Evolutionary conservation across 345 rosid genomes (phyloP), one percentile per base, ranked within the genome.

Genomic region (Murraya koenigii): DNA sequence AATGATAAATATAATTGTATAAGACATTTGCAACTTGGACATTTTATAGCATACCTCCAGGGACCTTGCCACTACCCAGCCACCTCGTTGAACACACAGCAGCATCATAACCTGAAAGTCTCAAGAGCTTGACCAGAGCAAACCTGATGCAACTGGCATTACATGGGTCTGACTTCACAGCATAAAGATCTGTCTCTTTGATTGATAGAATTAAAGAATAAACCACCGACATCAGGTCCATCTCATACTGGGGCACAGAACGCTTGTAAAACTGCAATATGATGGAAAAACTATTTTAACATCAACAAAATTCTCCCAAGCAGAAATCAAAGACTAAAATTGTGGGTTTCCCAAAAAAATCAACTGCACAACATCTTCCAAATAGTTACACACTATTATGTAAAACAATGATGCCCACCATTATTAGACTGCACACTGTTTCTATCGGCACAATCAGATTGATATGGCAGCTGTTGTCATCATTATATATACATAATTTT

Each of bases 41-140:
- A 49, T 47, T 68, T 30, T 32, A 79, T 58, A 38, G 78, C 87
- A 64, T 87, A 95, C 99, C 99, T 88, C 98, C 98, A 28, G 97
- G 98, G 66, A 93, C 96, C 88, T 90, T 95, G 84, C 92, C 88
- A 55, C 83, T 71, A 61, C 93, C 91, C 86, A 86, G 93, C 97
- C 99, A 95, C 85, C 87, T 88, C 7, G 96, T 87, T 20, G 88
- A 76, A 70, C 99, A 95, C 38, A 95, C 94, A 26, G 91, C 97
- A 36, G 99, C 97, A 84, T 93, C 89, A 56, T 93, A 89, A 35
- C 96, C 97, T 2, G 94, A 89, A 61, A 87, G 89, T 79, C 94
- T 87, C 81, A 93, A 80, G 64, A 88, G 90, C 85, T 95, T 92
- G 8, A 91, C 98, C 70, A 93, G 84, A 49, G 80, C 85, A 82